Base-by-base conservation (phyloP, 345 rosid genomes). In the Carallia pectinifolia region DNA sequence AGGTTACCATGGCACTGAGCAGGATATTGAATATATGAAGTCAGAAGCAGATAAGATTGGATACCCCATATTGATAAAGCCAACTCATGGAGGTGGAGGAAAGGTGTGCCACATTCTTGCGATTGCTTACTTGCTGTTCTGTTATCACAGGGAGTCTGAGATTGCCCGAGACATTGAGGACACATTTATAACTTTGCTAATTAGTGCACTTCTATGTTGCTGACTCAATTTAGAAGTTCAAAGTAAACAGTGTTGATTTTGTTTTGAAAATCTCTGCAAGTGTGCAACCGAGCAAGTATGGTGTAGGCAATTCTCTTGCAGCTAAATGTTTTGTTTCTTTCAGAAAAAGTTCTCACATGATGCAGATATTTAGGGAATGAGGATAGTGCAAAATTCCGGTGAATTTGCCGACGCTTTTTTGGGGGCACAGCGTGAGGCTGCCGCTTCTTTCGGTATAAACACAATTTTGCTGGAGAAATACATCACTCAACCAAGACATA, bases 21-120 rank as follows among this genome's bases (percentile, higher is more conserved):
- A 91, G 81, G 93, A 90, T 84, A 82, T 94, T 19, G 86, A 91
- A 70, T 63, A 82, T 73, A 88, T 91, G 97, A 91, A 85, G 82
- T 80, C 76, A 19, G 97, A 94, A 81, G 97, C 98, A 0, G 93
- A 85, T 29, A 89, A 85, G 77, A 94, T 94, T 80, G 97, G 97
- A 19, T 91, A 88, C 71, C 95, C 97, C 38, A 30, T 94, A 37
- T 80, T 94, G 79, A 94, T 94, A 76, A 94, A 94, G 71, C 96
- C 98, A 29, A 94, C 97, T 47, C 97, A 89, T 86, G 93, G 97
- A 65, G 96, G 97, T 74, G 96, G 96, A 62, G 98, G 98, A 48
- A 94, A 89, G 93, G 97, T 94, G 58, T 75, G 77, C 34, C 13
- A 48, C 40, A 37, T 61, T 71, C 36, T 48, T 47, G 30, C 9